A percentile compares a stretch with the other conserved stretches of the same genome.
These are phyloP conservation scores for Bipolaris oryzae DNA, from an alignment of 2,329 filamentous ascomycete species.

Conservation along the genomic window DNA sequence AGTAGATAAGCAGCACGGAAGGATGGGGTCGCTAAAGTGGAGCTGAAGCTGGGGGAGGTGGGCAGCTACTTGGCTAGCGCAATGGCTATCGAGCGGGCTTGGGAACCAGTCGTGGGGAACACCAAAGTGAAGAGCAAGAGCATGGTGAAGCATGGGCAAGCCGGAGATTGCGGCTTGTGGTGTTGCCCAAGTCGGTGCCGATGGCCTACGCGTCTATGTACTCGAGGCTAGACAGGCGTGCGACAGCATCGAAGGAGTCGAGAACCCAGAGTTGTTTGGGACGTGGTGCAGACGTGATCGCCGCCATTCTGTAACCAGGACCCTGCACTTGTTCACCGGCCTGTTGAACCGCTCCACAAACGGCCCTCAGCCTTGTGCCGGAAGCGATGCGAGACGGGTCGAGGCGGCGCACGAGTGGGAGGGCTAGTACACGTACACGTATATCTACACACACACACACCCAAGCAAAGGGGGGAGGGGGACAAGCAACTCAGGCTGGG, in stretches of 20 bases:
- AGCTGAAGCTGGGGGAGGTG: conserved; percentile 30
- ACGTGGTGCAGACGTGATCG: conserved; percentile 9
- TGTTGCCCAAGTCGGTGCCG: neutral
- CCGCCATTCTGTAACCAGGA: conserved; percentile 2
- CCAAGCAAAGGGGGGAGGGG: neutral
- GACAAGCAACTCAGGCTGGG: neutral
- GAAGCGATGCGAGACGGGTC: conserved; percentile 4
- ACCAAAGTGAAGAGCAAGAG: neutral
- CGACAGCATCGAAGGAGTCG: neutral
- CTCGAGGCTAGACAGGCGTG: conserved; percentile 11
- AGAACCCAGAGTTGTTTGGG: neutral
- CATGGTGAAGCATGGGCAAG: neutral
- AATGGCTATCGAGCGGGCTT: conserved; percentile 6
- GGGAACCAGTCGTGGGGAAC: conserved; percentile 22
- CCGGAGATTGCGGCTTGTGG: neutral
- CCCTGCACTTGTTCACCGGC: conserved; percentile 8
- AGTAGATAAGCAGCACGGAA: conserved; percentile 17
- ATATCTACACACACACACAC: no score
- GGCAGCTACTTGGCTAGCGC: conserved; percentile 18
- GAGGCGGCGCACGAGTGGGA: neutral
- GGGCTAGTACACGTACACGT: no score
- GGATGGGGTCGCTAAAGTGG: conserved; percentile 35
- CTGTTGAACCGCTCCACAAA: conserved; percentile 11
- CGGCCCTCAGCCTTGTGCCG: conserved; percentile 15
- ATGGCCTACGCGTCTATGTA: neutral